Conservation (phyloP, 2,329 filamentous ascomycete species). For the Phaeosphaeriaceae sp. region DNA sequence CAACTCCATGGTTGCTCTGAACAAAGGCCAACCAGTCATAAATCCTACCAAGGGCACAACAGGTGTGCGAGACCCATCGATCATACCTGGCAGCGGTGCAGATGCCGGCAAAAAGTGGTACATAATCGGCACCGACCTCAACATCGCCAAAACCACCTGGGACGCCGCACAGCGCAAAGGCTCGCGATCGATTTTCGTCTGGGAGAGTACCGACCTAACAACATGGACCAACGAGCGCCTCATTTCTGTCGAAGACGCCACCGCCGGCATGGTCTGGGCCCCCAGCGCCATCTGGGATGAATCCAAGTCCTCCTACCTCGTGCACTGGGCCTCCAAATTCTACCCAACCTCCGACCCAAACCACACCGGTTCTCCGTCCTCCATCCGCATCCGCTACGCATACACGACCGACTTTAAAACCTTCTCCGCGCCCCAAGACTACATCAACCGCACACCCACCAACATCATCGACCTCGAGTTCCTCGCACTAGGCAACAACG, state of each 20-base stretch:
- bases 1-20: slow-evolving; percentile 57
- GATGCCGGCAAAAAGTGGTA: slow-evolving; percentile 62
- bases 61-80: slow-evolving; percentile 61
- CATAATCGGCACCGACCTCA: slow-evolving; percentile 62
- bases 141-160: slow-evolving; percentile 62
- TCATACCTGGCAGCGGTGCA: slow-evolving; percentile 56
- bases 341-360: slow-evolving; percentile 57
- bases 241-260: slow-evolving; percentile 59
- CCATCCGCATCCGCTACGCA: slow-evolving; percentile 59
- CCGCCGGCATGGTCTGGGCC: slow-evolving; percentile 66
- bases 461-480: slow-evolving; percentile 66
- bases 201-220: slow-evolving; percentile 61
- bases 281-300: slow-evolving; percentile 63
- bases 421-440: slow-evolving; percentile 59
- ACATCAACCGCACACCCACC: slow-evolving; percentile 57
- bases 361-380: slow-evolving; percentile 57
- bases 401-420: slow-evolving; percentile 63
- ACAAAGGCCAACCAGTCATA: slow-evolving; percentile 57
- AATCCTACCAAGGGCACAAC: slow-evolving; percentile 59
- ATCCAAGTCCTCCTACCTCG: slow-evolving; percentile 53
- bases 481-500: slow-evolving; percentile 52
- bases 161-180: slow-evolving; percentile 60
- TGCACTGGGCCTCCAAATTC: slow-evolving; percentile 58
- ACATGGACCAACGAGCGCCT: slow-evolving; percentile 59
- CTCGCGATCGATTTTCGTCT: slow-evolving; percentile 61